Percentiles rank a stretch among this genome's conserved stretches.
Conservation (phyloP, 495 filamentous ascomycete species). For the Penicillium angulare region DNA sequence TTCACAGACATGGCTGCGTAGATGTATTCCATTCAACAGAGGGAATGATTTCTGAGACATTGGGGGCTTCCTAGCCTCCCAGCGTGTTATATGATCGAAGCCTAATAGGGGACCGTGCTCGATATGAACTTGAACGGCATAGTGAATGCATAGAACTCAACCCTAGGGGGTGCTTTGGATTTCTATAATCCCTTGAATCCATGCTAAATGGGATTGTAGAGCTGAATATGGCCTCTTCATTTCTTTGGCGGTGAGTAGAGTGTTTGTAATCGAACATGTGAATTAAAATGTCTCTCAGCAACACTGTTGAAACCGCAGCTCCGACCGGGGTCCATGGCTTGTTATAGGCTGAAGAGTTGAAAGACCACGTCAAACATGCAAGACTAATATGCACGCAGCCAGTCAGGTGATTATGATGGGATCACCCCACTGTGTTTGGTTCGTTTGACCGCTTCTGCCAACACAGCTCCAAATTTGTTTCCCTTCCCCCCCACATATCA, state of each 20-base stretch:
- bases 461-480: constrained; percentile 20
- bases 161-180: too few species aligned
- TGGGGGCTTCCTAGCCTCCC: not conserved
- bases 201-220: too few species aligned
- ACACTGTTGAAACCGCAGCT: too few species aligned
- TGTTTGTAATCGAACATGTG: too few species aligned
- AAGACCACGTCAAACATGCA: not conserved
- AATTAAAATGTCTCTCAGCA: too few species aligned
- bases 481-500: not conserved
- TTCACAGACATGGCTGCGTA: constrained; percentile 5
- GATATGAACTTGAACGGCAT: too few species aligned
- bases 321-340: not conserved
- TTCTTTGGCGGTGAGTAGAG: too few species aligned
- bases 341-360: not conserved
- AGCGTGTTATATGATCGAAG: too few species aligned
- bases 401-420: not conserved
- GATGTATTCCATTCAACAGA: constrained; percentile 4
- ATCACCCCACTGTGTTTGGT: constrained; percentile 5
- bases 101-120: too few species aligned
- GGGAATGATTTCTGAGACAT: not conserved
- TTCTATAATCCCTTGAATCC: too few species aligned
- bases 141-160: too few species aligned
- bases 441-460: constrained; percentile 7
- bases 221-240: too few species aligned
- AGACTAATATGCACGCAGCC: not conserved